A percentile compares a stretch with the other conserved stretches of the same genome.
Evolutionary conservation across 2,329 filamentous ascomycete species (phyloP).

Genomic region (Clonostachys rosea): DNA sequence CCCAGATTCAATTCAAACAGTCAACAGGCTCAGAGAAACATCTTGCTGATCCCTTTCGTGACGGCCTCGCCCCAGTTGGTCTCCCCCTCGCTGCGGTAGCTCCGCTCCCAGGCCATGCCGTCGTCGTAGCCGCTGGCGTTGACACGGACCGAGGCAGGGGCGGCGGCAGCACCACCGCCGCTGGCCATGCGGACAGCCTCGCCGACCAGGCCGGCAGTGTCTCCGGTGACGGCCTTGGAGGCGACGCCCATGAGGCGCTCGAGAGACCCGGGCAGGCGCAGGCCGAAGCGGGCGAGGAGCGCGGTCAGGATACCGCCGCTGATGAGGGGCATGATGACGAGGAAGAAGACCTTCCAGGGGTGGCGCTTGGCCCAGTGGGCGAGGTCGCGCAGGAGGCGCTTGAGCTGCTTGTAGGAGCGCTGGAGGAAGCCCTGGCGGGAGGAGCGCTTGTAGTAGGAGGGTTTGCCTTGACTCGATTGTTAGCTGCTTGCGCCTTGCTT

Average conservation of each 20-base stretch:
- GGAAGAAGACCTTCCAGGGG: slow-evolving; percentile 81
- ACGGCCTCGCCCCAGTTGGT: slow-evolving; percentile 26
- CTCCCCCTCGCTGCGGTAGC: slow-evolving; percentile 17
- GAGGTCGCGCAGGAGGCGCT: slow-evolving; percentile 75
- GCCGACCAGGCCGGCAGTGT: slow-evolving; percentile 42
- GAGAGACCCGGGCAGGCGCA: slow-evolving; percentile 65
- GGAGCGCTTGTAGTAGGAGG: slow-evolving; percentile 73
- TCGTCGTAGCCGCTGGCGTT: slow-evolving; percentile 20
- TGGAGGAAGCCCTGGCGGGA: slow-evolving; percentile 76
- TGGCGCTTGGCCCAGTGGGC: slow-evolving; percentile 77
- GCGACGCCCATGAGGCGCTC: slow-evolving; percentile 54
- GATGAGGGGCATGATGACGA: slow-evolving; percentile 82
- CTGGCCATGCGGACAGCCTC: slow-evolving; percentile 51
- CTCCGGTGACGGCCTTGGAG: slow-evolving; percentile 32
- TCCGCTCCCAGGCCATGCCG: slow-evolving; percentile 30
- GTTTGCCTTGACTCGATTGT: slow-evolving; percentile 31
- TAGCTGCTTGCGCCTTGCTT: not conserved
- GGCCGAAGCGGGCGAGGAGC: slow-evolving; percentile 72
- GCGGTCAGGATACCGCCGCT: slow-evolving; percentile 78
- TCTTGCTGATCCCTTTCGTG: slow-evolving; percentile 27
- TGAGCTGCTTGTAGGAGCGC: slow-evolving; percentile 69
- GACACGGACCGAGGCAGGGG: slow-evolving; percentile 13
- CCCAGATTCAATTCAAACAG: too few relatives aligned
- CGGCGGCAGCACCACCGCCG: slow-evolving; percentile 4
- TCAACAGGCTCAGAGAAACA: slow-evolving; percentile 26